Conservation (phyloP, 2,329 filamentous ascomycete species). For the Myriangium duriaei region DNA sequence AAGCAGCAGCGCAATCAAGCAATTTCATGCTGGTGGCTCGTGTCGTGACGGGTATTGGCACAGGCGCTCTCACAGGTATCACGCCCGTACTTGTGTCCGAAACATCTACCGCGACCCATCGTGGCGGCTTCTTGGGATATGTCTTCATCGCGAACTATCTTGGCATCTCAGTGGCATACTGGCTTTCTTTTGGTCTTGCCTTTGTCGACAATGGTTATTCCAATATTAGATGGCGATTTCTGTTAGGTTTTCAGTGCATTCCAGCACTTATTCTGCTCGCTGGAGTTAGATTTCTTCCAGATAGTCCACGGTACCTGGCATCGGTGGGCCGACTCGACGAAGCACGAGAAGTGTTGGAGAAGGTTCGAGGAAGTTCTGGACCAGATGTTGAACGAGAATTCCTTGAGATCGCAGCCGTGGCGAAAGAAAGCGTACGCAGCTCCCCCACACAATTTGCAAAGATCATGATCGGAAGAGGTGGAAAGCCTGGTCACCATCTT, state of each 20-base stretch:
- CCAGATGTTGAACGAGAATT: conserved; percentile 17
- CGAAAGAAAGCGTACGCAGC: conserved; percentile 21
- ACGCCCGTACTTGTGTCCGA: conserved; percentile 39
- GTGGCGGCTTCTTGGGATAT: conserved; percentile 36
- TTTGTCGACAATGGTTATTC: conserved; percentile 16
- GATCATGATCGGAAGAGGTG: conserved; percentile 24
- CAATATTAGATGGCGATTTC: conserved; percentile 17
- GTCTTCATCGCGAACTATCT: conserved; percentile 43
- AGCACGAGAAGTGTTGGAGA: conserved; percentile 18
- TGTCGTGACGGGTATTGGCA: conserved; percentile 41
- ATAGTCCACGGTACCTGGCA: conserved; percentile 30
- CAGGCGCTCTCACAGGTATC: conserved; percentile 38
- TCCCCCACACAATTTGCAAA: conserved; percentile 29
- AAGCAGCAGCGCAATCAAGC: conserved; percentile 32
- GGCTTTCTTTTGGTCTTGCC: conserved; percentile 16
- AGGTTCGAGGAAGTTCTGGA: conserved; percentile 24
- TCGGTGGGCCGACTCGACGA: conserved; percentile 20
- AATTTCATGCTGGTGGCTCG: conserved; percentile 39
- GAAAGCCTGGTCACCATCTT: conserved; percentile 22
- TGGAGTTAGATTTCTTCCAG: conserved; percentile 32
- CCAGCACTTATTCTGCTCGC: conserved; percentile 30
- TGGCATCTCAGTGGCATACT: conserved; percentile 29
- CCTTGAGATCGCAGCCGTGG: conserved; percentile 24
- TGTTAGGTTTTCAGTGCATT: conserved; percentile 28
- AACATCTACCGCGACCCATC: conserved; percentile 33